Evolutionary conservation across 805 yeast genomes (phyloP).

Genomic region (Metschnikowia vanudenii): DNA sequence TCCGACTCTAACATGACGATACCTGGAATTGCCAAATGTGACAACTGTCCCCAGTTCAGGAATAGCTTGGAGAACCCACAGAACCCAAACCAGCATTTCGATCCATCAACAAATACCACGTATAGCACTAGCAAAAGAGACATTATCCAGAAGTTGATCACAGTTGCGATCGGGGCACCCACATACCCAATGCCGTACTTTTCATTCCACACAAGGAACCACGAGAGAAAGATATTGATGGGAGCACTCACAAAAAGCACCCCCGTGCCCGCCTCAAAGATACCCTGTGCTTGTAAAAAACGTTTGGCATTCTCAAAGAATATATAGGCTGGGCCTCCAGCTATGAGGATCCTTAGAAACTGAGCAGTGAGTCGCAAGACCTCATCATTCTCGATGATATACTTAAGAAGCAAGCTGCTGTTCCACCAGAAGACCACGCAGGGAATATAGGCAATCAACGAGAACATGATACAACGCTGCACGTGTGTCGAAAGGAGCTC

Average conservation of each 20-base stretch:
- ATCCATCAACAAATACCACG: constrained; percentile 52
- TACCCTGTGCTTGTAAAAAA: constrained; percentile 46
- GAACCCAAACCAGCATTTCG: constrained; percentile 68
- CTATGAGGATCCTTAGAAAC: constrained; percentile 34
- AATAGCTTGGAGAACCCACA: constrained; percentile 37
- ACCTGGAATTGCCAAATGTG: constrained; percentile 44
- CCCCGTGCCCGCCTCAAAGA: constrained; percentile 48
- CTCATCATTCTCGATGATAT: constrained; percentile 32
- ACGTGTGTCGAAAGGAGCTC: constrained; percentile 38
- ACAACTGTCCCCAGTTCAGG: constrained; percentile 35
- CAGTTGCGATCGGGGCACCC: constrained; percentile 46
- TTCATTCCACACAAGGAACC: constrained; percentile 43
- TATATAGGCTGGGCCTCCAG: constrained; percentile 45
- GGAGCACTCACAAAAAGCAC: constrained; percentile 43
- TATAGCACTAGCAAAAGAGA: constrained; percentile 34
- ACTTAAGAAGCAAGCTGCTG: constrained; percentile 27
- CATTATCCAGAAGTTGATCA: constrained; percentile 44
- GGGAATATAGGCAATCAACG: constrained; percentile 36
- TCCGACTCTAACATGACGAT: constrained; percentile 46
- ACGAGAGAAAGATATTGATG: constrained; percentile 38
- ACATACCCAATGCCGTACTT: constrained; percentile 40
- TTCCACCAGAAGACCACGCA: constrained; percentile 44
- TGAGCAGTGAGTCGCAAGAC: constrained; percentile 35
- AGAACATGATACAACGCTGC: constrained; percentile 37
- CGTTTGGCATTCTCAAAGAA: constrained; percentile 42